These are phyloP conservation scores for Debaryomyces udenii DNA, from an alignment of 1,139 yeast genomes.

Conservation along the genomic window DNA sequence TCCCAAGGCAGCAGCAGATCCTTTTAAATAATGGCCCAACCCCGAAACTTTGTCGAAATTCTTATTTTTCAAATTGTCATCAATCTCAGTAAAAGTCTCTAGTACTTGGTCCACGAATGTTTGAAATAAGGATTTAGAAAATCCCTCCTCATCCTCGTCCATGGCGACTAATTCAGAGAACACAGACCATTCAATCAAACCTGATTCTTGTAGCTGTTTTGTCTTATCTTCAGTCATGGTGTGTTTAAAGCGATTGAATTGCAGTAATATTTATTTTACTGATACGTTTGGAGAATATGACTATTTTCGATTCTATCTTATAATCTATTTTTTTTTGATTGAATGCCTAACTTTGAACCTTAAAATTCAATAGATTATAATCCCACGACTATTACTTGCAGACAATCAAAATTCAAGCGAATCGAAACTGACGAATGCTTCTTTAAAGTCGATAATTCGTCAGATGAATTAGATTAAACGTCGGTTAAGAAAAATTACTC, in stretches of 20 bases:
- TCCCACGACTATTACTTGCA: neutral
- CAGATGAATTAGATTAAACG: neutral
- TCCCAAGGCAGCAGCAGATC: conserved; percentile 95
- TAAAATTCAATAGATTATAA: neutral
- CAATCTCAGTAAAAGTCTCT: conserved; percentile 76
- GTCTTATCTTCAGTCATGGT: conserved; percentile 40
- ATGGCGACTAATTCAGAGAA: conserved; percentile 86
- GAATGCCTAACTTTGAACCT: neutral
- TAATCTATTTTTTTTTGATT: neutral
- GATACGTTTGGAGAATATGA: neutral
- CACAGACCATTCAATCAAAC: conserved; percentile 84
- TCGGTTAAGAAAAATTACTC: neutral
- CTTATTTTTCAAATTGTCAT: conserved; percentile 48
- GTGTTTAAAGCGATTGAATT: conserved; percentile 5
- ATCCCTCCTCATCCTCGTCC: conserved; percentile 93
- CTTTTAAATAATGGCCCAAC: conserved; percentile 91
- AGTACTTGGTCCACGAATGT: conserved; percentile 90
- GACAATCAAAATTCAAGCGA: too few relatives aligned
- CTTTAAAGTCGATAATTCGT: neutral
- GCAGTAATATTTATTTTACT: neutral
- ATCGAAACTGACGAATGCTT: too few relatives aligned
- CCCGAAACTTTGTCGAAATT: conserved; percentile 67
- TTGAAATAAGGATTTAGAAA: conserved; percentile 72
- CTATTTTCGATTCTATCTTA: neutral
- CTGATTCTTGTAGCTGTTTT: conserved; percentile 49